These are phyloP conservation scores for Alloteropsis angusta DNA, from an alignment of 202 grass and related monocot species.

Conservation along the genomic window DNA sequence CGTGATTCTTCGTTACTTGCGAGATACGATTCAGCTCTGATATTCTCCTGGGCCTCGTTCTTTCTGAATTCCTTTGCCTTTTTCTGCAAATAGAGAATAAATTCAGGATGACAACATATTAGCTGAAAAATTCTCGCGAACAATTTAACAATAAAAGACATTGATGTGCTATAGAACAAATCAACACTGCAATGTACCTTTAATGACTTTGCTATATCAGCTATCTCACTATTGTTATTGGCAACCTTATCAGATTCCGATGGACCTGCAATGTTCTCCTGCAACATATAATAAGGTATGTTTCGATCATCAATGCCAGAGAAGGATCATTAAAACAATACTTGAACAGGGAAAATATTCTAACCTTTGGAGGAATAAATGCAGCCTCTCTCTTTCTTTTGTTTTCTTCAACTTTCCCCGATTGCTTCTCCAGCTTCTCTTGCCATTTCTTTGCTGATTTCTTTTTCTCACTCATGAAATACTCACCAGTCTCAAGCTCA, in stretches of 20 bases:
- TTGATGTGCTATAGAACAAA: background rate
- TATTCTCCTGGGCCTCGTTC: conserved; percentile 40
- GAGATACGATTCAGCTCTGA: conserved; percentile 68
- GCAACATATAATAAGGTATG: conserved; percentile 17
- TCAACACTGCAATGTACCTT: conserved; percentile 41
- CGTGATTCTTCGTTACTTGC: conserved; percentile 47
- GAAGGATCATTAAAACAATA: background rate
- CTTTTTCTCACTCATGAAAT: conserved; percentile 91
- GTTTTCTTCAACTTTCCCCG: conserved; percentile 76
- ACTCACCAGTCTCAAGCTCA: conserved; percentile 80
- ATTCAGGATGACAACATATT: background rate
- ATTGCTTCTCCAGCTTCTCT: conserved; percentile 85
- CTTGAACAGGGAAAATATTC: background rate
- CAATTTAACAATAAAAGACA: background rate
- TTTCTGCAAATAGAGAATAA: conserved; percentile 48
- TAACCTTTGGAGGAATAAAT: conserved; percentile 83
- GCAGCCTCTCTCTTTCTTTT: conserved; percentile 86
- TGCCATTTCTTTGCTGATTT: conserved; percentile 86
- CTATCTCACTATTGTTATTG: conserved; percentile 30
- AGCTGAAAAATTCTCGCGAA: background rate
- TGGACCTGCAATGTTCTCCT: conserved; percentile 46
- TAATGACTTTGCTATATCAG: conserved; percentile 59
- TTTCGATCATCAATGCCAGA: conserved; percentile 15
- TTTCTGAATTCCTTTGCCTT: conserved; percentile 79
- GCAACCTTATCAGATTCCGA: conserved; percentile 38